A percentile compares a stretch with the other conserved stretches of the same genome.
phyloP scores from a whole-genome alignment of 106 monocot species.

The Allium sativum region DNA sequence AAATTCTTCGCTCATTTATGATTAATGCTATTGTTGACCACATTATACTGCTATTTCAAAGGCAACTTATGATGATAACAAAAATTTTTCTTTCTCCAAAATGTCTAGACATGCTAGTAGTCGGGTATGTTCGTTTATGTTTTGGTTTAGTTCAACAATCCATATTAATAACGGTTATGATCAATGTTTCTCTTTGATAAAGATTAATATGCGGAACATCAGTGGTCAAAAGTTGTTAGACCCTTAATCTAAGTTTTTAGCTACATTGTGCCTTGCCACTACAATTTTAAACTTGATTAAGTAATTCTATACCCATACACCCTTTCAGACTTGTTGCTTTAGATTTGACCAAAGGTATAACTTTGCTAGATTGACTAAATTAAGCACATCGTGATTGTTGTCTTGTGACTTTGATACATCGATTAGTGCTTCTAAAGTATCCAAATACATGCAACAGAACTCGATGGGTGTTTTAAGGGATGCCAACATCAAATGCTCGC shows the following conservation, averaged over 20 bases:
- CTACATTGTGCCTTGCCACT: too few species aligned
- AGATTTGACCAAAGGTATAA: neutral
- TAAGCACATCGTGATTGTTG: neutral
- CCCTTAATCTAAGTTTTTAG: too few species aligned
- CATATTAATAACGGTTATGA: too few species aligned
- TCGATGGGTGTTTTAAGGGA: slow-evolving; percentile 52
- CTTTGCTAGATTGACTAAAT: neutral
- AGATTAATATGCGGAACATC: too few species aligned
- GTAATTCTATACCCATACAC: neutral
- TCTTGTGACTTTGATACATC: neutral
- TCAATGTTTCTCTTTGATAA: neutral
- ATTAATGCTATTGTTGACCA: slow-evolving; percentile 85
- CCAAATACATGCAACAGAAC: slow-evolving; percentile 22
- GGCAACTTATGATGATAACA: slow-evolving; percentile 63
- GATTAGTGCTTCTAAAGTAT: slow-evolving; percentile 59
- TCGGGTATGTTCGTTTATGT: neutral
- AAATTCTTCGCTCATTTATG: slow-evolving; percentile 41
- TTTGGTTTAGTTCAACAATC: neutral
- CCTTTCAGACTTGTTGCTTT: neutral
- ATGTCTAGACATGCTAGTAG: slow-evolving; percentile 63
- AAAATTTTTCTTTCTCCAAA: slow-evolving; percentile 64
- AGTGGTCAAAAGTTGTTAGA: too few species aligned
- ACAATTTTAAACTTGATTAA: neutral
- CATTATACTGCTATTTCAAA: slow-evolving; percentile 51
- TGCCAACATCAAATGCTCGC: slow-evolving; percentile 54